Conservation (phyloP, 2,329 filamentous ascomycete genomes). For the Aspergillus sp. region DNA sequence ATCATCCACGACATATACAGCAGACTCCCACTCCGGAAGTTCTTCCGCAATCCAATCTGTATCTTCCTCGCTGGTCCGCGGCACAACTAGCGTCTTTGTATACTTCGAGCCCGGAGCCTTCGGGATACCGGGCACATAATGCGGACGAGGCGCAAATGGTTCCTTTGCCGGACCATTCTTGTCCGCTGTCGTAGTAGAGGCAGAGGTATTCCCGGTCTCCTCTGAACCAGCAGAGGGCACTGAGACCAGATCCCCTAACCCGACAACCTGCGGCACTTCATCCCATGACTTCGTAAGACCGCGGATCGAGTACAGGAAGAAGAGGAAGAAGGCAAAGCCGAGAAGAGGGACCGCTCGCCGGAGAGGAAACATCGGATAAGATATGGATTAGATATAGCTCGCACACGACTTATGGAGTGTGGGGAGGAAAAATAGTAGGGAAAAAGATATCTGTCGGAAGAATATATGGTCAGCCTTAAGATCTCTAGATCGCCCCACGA, state of each 20-base stretch:
- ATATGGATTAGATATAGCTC: conserved; percentile 2
- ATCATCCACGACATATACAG: conserved; percentile 50
- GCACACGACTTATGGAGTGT: background rate
- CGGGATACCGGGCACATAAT: conserved; percentile 29
- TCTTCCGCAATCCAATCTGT: conserved; percentile 49
- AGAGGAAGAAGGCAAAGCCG: conserved; percentile 26
- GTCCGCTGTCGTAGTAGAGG: background rate
- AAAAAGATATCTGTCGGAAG: background rate
- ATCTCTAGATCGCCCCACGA: no score
- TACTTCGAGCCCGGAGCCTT: conserved; percentile 46
- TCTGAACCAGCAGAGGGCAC: conserved; percentile 5
- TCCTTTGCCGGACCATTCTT: conserved; percentile 8
- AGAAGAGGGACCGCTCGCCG: conserved; percentile 26
- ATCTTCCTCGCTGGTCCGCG: conserved; percentile 47
- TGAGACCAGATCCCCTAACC: conserved; percentile 28
- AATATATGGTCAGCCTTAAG: background rate
- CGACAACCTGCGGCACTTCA: conserved; percentile 28
- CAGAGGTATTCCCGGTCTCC: conserved; percentile 13
- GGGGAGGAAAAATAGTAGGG: background rate
- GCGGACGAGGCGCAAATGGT: conserved; percentile 22
- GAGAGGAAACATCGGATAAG: conserved; percentile 26
- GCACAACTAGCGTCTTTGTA: conserved; percentile 49
- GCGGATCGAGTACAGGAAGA: conserved; percentile 23
- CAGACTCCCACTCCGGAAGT: conserved; percentile 42
- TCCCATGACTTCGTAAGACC: conserved; percentile 29